Base-by-base conservation (phyloP, 192 early-diverging fungal genomes). In the Obelidium mucronatum region DNA sequence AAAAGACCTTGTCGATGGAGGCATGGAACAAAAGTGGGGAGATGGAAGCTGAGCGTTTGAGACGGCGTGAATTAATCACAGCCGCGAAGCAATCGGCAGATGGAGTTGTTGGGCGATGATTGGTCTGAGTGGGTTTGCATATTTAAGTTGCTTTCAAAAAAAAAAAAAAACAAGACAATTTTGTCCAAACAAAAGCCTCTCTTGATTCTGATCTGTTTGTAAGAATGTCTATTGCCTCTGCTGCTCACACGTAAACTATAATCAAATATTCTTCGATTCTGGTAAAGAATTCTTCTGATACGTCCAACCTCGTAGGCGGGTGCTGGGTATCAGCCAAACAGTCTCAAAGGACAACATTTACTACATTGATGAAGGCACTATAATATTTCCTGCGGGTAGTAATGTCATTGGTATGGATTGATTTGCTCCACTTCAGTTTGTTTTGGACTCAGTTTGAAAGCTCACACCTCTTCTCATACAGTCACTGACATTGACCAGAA, bases 331-430 rank as follows among this genome's bases (percentile, higher is more conserved):
- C 39, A 82, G 35, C 51, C 65, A n/a, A 2, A 69, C 76, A 35
- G 52, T 24, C 37, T 85, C 51, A 36, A 70, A 51, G 40, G 80
- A 83, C 31, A 87, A 85, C 65, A 11, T 88, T 3, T 83, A 78
- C 73, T 85, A 80, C 72, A 74, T 85, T 37, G 86, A 88, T 60
- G 85, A 88, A 52, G 83, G 82, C 40, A 88, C 86, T 17, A 59
- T 84, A 22, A n/a, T 86, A 24, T 88, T 80, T 58, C 79, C 83
- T 35, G 84, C 84, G 8, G 86, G 86, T 62, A 74, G 77, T 69
- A 88, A 88, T 63, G 66, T 84, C 37, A 67, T 88, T 31, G 74
- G 86, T 86, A 78, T 15, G 67, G 15, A n/a, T 26, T 22, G 15
- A 17, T 15, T 74, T 39, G 22, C 26, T 42, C 28, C 64, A 53